Conservation (phyloP, 768 basidiomycete species). For the Russula emetica region DNA sequence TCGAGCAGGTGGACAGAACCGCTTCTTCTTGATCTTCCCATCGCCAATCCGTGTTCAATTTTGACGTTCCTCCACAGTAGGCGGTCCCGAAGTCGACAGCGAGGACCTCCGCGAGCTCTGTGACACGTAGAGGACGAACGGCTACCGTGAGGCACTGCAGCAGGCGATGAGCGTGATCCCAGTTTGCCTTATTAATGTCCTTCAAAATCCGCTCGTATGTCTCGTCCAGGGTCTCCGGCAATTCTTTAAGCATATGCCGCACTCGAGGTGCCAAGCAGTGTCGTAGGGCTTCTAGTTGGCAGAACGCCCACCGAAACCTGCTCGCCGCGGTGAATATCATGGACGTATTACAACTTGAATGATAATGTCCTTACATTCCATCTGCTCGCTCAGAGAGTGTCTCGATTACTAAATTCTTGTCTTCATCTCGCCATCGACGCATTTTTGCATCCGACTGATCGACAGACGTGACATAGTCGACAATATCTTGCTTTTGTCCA, state of each 20-base stretch:
- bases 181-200: slow-evolving; percentile 5
- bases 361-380: neutral
- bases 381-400: neutral
- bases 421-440: neutral
- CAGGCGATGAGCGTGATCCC: neutral
- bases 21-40: slow-evolving; percentile 1
- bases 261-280: neutral
- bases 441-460: neutral
- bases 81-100: neutral
- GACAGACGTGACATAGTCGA: neutral
- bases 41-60: slow-evolving; percentile 3
- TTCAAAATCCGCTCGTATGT: neutral
- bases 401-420: neutral
- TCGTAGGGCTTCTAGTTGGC: neutral
- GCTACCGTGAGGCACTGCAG: slow-evolving; percentile 1
- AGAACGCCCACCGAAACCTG: slow-evolving; percentile 1
- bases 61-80: neutral
- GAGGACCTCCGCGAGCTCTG: neutral
- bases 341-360: neutral
- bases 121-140: neutral
- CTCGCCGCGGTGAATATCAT: neutral
- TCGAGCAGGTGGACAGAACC: neutral
- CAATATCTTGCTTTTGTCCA: slow-evolving; percentile 1
- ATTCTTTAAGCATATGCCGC: neutral
- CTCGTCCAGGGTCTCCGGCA: neutral